A percentile compares a stretch with the other conserved stretches of the same genome.
phyloP scores from a whole-genome alignment of 768 basidiomycete genomes.

The Macrolepiota dolichaula region DNA sequence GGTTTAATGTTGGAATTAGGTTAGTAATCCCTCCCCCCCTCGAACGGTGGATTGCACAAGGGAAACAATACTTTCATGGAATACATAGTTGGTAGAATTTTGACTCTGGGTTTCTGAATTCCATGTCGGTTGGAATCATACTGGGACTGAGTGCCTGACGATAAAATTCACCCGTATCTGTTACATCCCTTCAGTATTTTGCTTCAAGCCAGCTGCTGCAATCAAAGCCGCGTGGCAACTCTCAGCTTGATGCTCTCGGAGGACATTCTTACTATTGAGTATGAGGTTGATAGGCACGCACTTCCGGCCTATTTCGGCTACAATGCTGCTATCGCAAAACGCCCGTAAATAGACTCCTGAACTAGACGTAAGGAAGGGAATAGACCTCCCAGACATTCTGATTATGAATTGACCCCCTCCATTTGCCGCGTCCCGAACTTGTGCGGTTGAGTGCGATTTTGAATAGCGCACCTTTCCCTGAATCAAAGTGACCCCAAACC shows the following conservation, averaged over 20 bases:
- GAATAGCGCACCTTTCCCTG: neutral
- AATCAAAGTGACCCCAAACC: neutral
- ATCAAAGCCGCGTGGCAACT: too few relatives aligned
- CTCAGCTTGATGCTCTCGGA: too few relatives aligned
- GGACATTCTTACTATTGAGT: too few relatives aligned
- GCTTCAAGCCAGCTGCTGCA: too few relatives aligned
- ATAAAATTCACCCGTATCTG: too few relatives aligned
- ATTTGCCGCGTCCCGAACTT: too few relatives aligned
- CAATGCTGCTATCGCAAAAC: too few relatives aligned
- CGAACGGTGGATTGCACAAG: neutral
- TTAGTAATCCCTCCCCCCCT: neutral
- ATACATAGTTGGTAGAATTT: neutral
- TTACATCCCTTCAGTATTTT: too few relatives aligned
- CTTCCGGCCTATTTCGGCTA: too few relatives aligned
- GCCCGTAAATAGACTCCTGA: too few relatives aligned
- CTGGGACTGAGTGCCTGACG: neutral
- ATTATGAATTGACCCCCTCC: too few relatives aligned
- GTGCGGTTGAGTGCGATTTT: neutral
- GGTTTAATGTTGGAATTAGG: neutral
- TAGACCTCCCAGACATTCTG: neutral
- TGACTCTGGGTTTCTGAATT: neutral
- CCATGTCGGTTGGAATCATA: neutral
- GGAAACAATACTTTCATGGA: neutral
- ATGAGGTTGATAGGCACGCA: too few relatives aligned
- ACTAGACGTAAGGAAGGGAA: neutral